Conservation (phyloP, 2,329 filamentous ascomycete genomes). For the Ceratocystis harringtonii region DNA sequence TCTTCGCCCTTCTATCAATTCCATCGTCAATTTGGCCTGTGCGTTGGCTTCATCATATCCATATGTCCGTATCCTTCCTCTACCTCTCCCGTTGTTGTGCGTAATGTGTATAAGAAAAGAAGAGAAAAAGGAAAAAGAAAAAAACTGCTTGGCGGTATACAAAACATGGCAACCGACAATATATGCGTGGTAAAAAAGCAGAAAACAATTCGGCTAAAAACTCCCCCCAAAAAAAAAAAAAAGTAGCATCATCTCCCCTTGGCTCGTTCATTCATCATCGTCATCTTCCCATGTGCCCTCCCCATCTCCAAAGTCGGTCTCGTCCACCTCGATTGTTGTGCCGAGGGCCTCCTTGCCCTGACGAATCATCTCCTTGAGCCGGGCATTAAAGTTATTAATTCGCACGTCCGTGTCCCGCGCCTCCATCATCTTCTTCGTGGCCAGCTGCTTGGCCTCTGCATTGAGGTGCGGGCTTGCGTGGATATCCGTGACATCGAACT, state of each 20-base stretch:
- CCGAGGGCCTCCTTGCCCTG: conserved; percentile 79
- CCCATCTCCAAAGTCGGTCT: conserved; percentile 30
- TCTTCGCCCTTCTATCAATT: neutral
- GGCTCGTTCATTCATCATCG: neutral
- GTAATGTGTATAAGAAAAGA: too few relatives aligned
- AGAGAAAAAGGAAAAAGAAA: too few relatives aligned
- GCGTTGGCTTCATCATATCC: too few relatives aligned
- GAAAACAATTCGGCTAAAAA: neutral
- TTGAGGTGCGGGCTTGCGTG: conserved; percentile 37
- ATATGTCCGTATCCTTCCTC: too few relatives aligned
- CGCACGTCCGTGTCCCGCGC: conserved; percentile 67
- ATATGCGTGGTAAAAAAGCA: neutral
- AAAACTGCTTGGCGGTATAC: too few relatives aligned
- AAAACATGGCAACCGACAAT: too few relatives aligned
- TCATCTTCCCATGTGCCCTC: conserved; percentile 18
- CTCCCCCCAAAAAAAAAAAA: neutral
- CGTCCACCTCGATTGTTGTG: conserved; percentile 51
- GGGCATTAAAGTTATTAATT: conserved; percentile 63
- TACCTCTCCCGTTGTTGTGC: too few relatives aligned
- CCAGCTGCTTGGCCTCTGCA: conserved; percentile 57
- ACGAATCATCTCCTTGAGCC: conserved; percentile 71
- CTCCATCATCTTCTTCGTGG: conserved; percentile 54
- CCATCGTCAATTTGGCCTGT: too few relatives aligned
- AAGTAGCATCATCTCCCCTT: neutral
- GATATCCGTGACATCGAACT: conserved; percentile 20